Conservation (phyloP, 208 protist species). For the Borovskyia barvae region DNA sequence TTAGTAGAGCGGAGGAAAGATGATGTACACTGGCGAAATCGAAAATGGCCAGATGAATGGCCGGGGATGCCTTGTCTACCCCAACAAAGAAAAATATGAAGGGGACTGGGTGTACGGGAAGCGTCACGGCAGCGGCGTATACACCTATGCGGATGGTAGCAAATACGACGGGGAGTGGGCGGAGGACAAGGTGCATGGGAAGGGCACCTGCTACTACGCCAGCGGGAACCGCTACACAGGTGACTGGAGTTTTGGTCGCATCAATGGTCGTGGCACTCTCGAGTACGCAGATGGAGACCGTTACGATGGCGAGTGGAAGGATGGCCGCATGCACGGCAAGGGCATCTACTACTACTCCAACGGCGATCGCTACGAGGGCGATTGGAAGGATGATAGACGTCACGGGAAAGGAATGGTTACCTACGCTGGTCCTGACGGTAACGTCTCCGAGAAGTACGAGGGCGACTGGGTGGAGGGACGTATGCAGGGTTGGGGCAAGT, state of each 20-base stretch:
- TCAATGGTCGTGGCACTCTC: constrained; percentile 89
- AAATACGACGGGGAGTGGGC: constrained; percentile 93
- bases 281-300: constrained; percentile 91
- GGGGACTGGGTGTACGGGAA: constrained; percentile 95
- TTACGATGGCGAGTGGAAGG: constrained; percentile 93
- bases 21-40: constrained; percentile 96
- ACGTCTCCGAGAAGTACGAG: constrained; percentile 92
- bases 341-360: constrained; percentile 90
- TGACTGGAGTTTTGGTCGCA: constrained; percentile 89
- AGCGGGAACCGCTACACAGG: constrained; percentile 90
- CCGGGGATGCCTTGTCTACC: constrained; percentile 91
- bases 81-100: constrained; percentile 93
- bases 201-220: constrained; percentile 90
- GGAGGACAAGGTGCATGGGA: constrained; percentile 93
- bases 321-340: constrained; percentile 93
- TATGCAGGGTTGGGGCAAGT: constrained; percentile 94
- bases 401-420: constrained; percentile 90
- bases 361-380: constrained; percentile 90
- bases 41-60: constrained; percentile 96
- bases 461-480: constrained; percentile 93
- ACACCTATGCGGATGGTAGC: constrained; percentile 93
- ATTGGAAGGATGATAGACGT: constrained; percentile 93
- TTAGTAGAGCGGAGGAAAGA: constrained; percentile 33
- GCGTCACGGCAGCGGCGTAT: constrained; percentile 90
- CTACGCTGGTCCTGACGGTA: constrained; percentile 91